Evolutionary conservation across 257 asterid genomes (phyloP), one percentile per base, ranked within the genome.

Genomic region (Solanum pennellii): DNA sequence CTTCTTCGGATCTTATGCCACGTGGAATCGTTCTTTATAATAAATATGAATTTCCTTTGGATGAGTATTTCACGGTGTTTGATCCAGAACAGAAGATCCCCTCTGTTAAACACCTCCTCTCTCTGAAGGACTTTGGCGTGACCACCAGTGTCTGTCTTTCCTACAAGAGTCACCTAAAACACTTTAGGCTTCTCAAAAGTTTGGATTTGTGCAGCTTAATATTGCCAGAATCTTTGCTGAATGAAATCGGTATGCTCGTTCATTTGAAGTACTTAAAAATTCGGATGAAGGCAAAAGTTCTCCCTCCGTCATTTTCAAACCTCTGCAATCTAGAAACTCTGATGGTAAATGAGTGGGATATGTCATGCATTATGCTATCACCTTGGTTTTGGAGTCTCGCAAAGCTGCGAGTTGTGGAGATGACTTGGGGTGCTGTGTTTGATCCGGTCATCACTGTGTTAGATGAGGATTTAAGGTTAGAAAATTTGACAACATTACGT

Each of bases 221-320:
- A 42, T 42, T 42, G 47, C 3, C 4, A 0, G 13, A 42, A 3
- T 9, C 13, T 42, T 42, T 42, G 47, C 47, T 42, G 1, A 42
- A 42, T 42, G 47, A 42, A 42, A 9, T 42, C 0, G 47, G 60
- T 13, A 6, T 29, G 45, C 80, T 85, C 14, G 31, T 31, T 44
- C 52, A 31, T 62, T 65, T 85, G 52, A 88, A 31, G 14, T 88
- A 3, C 66, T 66, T 88, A 82, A 25, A 4, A 12, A 31, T 86
- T 42, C 2, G 0, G 2, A 72, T 31, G 1, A 0, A 21, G 2
- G 68, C 33, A 1, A 16, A 12, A 9, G 37, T 74, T 88, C 21
- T 87, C 35, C 89, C 79, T 3, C 20, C 42, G 12, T 71, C 80
- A 20, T 18, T 83, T n/a, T 27, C 15, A 23, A 62, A 45, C 25